These are phyloP conservation scores for Yamadazyma blattariae DNA, from an alignment of 1,139 yeast genomes.

Conservation along the genomic window DNA sequence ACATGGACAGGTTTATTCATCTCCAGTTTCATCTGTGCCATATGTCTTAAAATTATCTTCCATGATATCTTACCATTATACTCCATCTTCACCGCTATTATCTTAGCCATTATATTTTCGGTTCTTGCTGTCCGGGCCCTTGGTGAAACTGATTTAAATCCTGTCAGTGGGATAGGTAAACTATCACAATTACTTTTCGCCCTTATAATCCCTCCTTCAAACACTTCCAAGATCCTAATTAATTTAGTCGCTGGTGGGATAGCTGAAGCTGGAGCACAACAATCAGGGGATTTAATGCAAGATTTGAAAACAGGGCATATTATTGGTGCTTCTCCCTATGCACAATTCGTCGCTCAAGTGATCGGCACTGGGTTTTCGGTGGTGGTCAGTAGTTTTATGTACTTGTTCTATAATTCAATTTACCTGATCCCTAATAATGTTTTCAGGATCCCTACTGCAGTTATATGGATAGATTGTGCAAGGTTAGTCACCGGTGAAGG, in stretches of 20 bases:
- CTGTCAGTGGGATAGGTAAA: slow-evolving; percentile 96
- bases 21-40: slow-evolving; percentile 66
- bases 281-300: slow-evolving; percentile 97
- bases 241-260: slow-evolving; percentile 94
- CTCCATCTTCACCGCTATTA: slow-evolving; percentile 63
- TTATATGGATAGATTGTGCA: slow-evolving; percentile 96
- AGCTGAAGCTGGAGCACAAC: slow-evolving; percentile 99
- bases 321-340: slow-evolving; percentile 87
- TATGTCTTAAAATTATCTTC: slow-evolving; percentile 64
- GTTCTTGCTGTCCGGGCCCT: slow-evolving; percentile 88
- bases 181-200: slow-evolving; percentile 88
- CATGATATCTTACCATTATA: slow-evolving; percentile 70
- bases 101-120: slow-evolving; percentile 75
- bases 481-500: slow-evolving; percentile 90
- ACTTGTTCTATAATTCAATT: slow-evolving; percentile 73
- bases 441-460: slow-evolving; percentile 90
- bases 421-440: slow-evolving; percentile 80
- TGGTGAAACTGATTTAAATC: slow-evolving; percentile 95
- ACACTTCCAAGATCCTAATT: slow-evolving; percentile 78
- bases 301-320: slow-evolving; percentile 93
- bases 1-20: slow-evolving; percentile 60
- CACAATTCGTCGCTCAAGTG: slow-evolving; percentile 87
- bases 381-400: slow-evolving; percentile 74
- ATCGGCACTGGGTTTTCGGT: slow-evolving; percentile 87
- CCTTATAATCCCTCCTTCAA: slow-evolving; percentile 66